Conservation (phyloP, 495 filamentous ascomycete genomes). For the Xylaria acuta region DNA sequence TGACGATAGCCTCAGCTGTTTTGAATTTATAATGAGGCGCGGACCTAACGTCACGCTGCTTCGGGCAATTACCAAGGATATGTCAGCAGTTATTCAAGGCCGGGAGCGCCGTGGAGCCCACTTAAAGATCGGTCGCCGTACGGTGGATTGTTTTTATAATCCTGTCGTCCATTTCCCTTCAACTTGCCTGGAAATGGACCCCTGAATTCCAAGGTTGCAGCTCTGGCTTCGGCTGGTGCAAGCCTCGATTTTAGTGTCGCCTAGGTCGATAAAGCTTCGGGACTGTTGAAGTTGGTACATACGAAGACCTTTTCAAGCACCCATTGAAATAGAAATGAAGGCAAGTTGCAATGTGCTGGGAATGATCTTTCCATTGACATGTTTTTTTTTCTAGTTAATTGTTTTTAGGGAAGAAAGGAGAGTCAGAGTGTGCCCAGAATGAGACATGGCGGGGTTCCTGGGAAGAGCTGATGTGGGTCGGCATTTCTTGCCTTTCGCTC, state of each 20-base stretch:
- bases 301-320: not conserved
- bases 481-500: not conserved
- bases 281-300: not conserved
- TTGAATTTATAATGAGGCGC: slow-evolving; percentile 9
- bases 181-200: not conserved
- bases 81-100: slow-evolving; percentile 32
- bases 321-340: not conserved
- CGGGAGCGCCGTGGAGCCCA: not conserved
- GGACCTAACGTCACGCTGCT: not conserved
- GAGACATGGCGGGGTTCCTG: slow-evolving; percentile 8
- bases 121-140: not conserved
- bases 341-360: not conserved
- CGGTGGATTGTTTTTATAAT: not conserved
- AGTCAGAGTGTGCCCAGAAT: not conserved
- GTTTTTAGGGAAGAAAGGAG: no score
- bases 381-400: no score
- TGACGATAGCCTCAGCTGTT: slow-evolving; percentile 2
- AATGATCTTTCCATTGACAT: not conserved
- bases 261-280: not conserved
- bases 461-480: slow-evolving; percentile 5
- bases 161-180: not conserved
- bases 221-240: not conserved
- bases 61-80: slow-evolving; percentile 40
- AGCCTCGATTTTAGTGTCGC: not conserved
- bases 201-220: not conserved